A percentile compares a stretch with the other conserved stretches of the same genome.
Conservation (phyloP, 1,284 basidiomycete genomes). For the Ceratorhiza oryzae-sativae region DNA sequence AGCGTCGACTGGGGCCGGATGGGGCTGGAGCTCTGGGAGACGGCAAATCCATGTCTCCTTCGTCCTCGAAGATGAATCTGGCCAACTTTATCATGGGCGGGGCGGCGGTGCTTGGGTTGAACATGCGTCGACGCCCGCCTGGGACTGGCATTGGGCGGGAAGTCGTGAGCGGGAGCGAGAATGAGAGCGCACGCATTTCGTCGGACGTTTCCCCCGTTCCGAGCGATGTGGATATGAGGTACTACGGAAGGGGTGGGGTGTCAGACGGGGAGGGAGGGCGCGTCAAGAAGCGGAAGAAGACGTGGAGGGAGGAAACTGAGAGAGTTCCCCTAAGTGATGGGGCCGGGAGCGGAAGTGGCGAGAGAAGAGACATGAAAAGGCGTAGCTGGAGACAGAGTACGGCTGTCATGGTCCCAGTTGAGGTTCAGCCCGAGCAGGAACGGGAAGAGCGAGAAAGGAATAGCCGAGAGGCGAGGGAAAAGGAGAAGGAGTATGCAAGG, state of each 20-base stretch:
- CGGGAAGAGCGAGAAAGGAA: not conserved
- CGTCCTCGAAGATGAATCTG: constrained; percentile 33
- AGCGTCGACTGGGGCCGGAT: not conserved
- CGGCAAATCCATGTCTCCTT: constrained; percentile 21
- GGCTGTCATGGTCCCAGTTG: constrained; percentile 14
- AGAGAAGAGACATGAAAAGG: constrained; percentile 1
- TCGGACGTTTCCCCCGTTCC: constrained; percentile 10
- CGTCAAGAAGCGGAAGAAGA: constrained; percentile 9
- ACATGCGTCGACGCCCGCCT: not conserved
- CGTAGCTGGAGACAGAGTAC: not conserved
- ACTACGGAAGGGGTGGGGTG: not conserved
- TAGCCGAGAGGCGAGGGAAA: not conserved
- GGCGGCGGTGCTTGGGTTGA: constrained; percentile 16
- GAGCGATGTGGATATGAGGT: constrained; percentile 15
- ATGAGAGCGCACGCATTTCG: constrained; percentile 21
- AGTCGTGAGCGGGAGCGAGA: constrained; percentile 35
- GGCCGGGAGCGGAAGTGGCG: not conserved
- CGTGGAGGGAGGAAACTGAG: constrained; percentile 12
- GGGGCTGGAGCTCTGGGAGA: not conserved
- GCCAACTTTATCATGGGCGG: constrained; percentile 37
- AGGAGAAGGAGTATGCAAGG: constrained; percentile 13
- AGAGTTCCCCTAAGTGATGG: constrained; percentile 14
- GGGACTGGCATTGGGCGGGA: not conserved
- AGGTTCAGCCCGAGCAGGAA: not conserved
- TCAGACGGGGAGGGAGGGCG: constrained; percentile 33